Evolutionary conservation across 805 yeast species (phyloP).

Genomic region (Sugiyamaella americana): DNA sequence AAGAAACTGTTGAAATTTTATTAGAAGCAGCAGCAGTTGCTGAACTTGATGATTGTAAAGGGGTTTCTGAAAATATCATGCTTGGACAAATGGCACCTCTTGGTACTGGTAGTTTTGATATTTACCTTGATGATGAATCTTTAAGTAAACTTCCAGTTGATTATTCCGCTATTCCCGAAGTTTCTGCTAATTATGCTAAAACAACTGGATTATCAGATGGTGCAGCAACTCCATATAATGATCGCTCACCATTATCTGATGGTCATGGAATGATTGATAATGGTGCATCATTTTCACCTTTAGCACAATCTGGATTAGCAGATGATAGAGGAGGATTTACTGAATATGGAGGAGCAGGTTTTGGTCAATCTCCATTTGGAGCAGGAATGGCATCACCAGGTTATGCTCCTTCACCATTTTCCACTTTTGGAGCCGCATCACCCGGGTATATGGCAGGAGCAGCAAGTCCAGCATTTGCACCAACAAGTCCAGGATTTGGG

Average conservation of each 20-base stretch:
- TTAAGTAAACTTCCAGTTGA: conserved; percentile 59
- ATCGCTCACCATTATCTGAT: conserved; percentile 44
- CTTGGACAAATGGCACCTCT: conserved; percentile 98
- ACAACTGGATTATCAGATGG: conserved; percentile 70
- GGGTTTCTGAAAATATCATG: conserved; percentile 96
- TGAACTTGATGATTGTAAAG: conserved; percentile 95
- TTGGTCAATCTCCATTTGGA: conserved; percentile 49
- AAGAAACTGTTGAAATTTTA: conserved; percentile 96
- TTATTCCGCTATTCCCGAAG: conserved; percentile 39
- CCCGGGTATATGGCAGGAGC: conserved; percentile 38
- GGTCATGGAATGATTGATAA: conserved; percentile 44
- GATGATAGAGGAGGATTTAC: conserved; percentile 84
- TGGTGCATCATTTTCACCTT: conserved; percentile 76
- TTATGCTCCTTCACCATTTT: conserved; percentile 69
- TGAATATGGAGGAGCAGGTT: conserved; percentile 55
- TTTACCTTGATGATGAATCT: conserved; percentile 86
- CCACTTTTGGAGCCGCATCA: conserved; percentile 54
- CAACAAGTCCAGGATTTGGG: conserved; percentile 60
- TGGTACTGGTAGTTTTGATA: conserved; percentile 98
- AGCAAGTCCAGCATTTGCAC: conserved; percentile 64
- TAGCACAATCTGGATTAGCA: conserved; percentile 76
- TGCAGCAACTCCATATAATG: conserved; percentile 87
- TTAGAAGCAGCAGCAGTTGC: conserved; percentile 98
- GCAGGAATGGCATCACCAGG: conserved; percentile 47
- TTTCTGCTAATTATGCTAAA: conserved; percentile 87